Evolutionary conservation across 805 yeast species (phyloP).

Genomic region (Candida alai): DNA sequence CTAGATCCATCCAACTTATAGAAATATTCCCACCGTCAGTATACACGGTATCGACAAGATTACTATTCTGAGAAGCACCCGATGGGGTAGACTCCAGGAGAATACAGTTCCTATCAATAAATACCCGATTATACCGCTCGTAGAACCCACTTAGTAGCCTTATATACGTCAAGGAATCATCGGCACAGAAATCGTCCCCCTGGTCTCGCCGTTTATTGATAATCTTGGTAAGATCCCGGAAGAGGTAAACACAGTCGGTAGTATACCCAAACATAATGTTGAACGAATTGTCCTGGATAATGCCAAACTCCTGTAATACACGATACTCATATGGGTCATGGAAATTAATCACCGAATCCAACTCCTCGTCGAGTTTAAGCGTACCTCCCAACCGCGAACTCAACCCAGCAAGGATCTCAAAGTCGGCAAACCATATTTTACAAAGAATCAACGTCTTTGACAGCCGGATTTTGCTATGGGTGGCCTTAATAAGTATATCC

Average conservation of each 20-base stretch:
- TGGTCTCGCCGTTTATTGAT: conserved; percentile 22
- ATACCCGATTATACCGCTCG: conserved; percentile 7
- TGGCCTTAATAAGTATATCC: conserved; percentile 47
- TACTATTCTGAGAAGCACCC: conserved; percentile 1
- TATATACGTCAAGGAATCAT: conserved; percentile 10
- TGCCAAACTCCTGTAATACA: conserved; percentile 36
- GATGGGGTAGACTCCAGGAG: background rate
- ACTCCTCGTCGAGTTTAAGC: conserved; percentile 43
- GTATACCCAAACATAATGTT: conserved; percentile 49
- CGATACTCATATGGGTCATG: conserved; percentile 25
- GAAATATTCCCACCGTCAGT: conserved; percentile 3
- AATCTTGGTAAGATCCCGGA: conserved; percentile 40
- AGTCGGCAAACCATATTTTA: conserved; percentile 52
- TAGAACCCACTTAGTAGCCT: conserved; percentile 11
- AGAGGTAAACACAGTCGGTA: conserved; percentile 29
- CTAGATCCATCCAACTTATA: conserved; percentile 49
- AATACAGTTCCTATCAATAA: conserved; percentile 7
- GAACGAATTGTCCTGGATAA: conserved; percentile 43
- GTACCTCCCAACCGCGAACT: conserved; percentile 59
- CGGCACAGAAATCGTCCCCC: conserved; percentile 8
- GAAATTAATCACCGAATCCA: conserved; percentile 27
- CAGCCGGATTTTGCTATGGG: conserved; percentile 17
- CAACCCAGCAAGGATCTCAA: conserved; percentile 55
- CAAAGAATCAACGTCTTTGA: conserved; percentile 49
- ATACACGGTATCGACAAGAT: conserved; percentile 9